A percentile compares a stretch with the other conserved stretches of the same genome.
Evolutionary conservation across 768 basidiomycete species (phyloP).

Genomic region (Leccinum rimulosum): DNA sequence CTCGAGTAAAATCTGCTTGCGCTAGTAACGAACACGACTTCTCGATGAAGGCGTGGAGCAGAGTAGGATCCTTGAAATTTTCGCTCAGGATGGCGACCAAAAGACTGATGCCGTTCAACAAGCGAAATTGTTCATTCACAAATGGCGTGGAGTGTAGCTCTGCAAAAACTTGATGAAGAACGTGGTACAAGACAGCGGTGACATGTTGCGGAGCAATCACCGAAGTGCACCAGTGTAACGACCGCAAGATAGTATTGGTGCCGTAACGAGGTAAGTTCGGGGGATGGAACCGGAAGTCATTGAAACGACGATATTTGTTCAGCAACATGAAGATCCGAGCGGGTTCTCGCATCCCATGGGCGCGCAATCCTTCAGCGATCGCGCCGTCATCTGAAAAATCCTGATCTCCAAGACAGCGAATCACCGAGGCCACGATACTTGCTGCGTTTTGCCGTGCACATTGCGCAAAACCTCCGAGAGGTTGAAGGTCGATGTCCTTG

Average conservation of each 20-base stretch:
- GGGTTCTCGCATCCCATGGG: conserved; percentile 33
- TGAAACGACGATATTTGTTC: conserved; percentile 47
- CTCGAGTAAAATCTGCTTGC: conserved; percentile 63
- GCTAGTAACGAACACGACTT: conserved; percentile 63
- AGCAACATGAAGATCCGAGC: conserved; percentile 48
- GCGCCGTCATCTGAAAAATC: conserved; percentile 53
- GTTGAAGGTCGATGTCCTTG: conserved; percentile 31
- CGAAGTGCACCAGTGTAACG: conserved; percentile 58
- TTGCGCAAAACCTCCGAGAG: conserved; percentile 33
- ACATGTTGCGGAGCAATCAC: conserved; percentile 41
- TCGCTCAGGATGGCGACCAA: conserved; percentile 63
- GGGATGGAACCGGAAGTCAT: conserved; percentile 51
- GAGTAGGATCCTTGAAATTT: conserved; percentile 53
- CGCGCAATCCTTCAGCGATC: conserved; percentile 46
- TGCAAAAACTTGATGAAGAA: conserved; percentile 70
- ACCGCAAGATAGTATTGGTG: conserved; percentile 47
- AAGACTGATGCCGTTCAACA: conserved; percentile 69
- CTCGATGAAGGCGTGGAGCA: conserved; percentile 68
- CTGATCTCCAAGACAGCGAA: conserved; percentile 67
- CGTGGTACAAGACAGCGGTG: conserved; percentile 71
- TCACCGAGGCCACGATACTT: conserved; percentile 53
- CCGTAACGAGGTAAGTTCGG: conserved; percentile 66
- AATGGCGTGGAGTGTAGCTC: conserved; percentile 64
- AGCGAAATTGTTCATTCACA: conserved; percentile 79
- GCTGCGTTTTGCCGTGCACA: conserved; percentile 48